Evolutionary conservation across 108 stramenopile species (phyloP), one percentile per base, ranked within the genome.

Genomic region (Aurantiochytrium sp.): DNA sequence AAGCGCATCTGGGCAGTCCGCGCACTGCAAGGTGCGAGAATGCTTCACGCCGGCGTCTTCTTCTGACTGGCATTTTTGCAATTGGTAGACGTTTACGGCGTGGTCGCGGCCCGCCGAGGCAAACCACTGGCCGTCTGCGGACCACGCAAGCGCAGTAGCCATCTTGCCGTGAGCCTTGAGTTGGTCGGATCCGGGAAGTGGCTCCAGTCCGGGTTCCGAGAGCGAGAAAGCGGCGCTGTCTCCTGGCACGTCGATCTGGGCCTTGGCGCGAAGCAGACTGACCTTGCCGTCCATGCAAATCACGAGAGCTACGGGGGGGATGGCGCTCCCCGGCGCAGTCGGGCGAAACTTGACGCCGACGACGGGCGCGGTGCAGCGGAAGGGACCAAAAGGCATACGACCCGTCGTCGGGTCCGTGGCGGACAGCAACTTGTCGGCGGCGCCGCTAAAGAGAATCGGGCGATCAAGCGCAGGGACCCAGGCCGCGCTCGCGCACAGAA

Each of bases 1-100:
- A 17, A 81, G n/a, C 12, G 73, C 73, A n/a, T 81, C 73, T 0
- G 73, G 73, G 73, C 73, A 81, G n/a, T 48, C 73, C 19, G 73
- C 39, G 45, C 73, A 81, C 30, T 41, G 39, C 73, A 81, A 48
- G 1, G 73, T 48, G 6, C 30, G 15, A 15, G 59, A 15, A 3
- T 65, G 59, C 2, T 34, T 8, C 6, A 65, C 34, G 34, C 19
- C 24, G 27, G 32, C 59, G 1, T 65, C 34, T 24, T 2, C 2
- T 65, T 27, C 32, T n/a, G n/a, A n/a, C n/a, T n/a, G n/a, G n/a
- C n/a, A n/a, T n/a, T n/a, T n/a, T n/a, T n/a, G n/a, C n/a, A 65
- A 15, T 65, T 30, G n/a, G 24, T 81, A 81, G 39, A 81, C 73
- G 12, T 48, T 12, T 24, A 81, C 73, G n/a, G 21, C 2, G 39